Percentiles rank a stretch among this genome's conserved stretches.
Conservation (phyloP, 164 flowering plant genomes). For the Paratinospora sagittata region DNA sequence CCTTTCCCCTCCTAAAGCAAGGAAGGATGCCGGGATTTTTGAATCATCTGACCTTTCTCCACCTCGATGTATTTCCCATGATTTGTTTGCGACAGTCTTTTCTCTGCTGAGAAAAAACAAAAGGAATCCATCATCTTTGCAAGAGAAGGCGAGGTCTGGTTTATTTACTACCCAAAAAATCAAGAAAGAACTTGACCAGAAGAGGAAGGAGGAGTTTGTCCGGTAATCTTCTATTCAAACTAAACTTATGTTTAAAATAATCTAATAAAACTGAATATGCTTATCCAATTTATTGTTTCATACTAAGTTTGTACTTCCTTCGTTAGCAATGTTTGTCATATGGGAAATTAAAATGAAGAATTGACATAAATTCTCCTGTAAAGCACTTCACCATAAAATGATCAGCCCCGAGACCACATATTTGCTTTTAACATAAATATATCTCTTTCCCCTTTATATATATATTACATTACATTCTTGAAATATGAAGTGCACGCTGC, state of each 20-base stretch:
- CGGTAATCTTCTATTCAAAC: slow-evolving; percentile 39
- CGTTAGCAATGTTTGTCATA: neutral
- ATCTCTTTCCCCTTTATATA: no score
- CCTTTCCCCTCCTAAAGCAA: slow-evolving; percentile 47
- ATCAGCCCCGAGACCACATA: neutral
- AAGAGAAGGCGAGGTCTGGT: slow-evolving; percentile 53
- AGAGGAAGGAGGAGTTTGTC: slow-evolving; percentile 43
- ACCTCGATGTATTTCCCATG: slow-evolving; percentile 13
- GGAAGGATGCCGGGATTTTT: slow-evolving; percentile 16
- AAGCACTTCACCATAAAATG: neutral
- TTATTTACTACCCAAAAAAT: slow-evolving; percentile 57
- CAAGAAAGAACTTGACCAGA: slow-evolving; percentile 45
- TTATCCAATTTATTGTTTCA: neutral
- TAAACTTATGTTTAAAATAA: neutral
- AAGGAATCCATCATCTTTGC: slow-evolving; percentile 25
- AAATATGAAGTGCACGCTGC: no score
- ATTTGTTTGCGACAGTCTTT: slow-evolving; percentile 27
- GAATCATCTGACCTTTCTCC: slow-evolving; percentile 24
- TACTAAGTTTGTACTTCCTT: neutral
- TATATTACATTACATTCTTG: no score
- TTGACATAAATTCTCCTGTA: neutral
- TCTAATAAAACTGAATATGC: neutral
- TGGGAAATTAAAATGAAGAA: neutral
- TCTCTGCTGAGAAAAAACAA: slow-evolving; percentile 64
- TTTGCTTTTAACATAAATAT: neutral